Evolutionary conservation across 1,284 basidiomycete genomes (phyloP).

Genomic region (Sanghuangporus baumii): DNA sequence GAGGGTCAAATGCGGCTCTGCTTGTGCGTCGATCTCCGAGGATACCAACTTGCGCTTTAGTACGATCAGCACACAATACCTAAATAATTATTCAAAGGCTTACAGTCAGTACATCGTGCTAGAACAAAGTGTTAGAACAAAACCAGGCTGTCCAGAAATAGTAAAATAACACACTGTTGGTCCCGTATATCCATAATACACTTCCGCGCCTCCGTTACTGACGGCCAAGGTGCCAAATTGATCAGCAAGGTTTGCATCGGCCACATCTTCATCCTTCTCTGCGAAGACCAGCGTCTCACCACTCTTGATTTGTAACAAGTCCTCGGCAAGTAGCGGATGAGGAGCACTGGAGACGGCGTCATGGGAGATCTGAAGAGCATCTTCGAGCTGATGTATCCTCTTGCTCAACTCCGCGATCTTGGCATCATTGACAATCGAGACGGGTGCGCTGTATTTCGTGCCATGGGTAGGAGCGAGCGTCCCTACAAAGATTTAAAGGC

Average conservation of each 20-base stretch:
- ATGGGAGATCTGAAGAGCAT: slow-evolving; percentile 21
- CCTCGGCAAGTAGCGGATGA: slow-evolving; percentile 25
- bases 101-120: not conserved
- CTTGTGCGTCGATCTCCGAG: not conserved
- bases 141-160: not conserved
- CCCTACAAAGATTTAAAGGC: not conserved
- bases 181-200: slow-evolving; percentile 8
- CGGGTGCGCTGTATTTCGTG: slow-evolving; percentile 13
- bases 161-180: slow-evolving; percentile 8
- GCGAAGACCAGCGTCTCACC: not conserved
- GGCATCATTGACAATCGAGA: slow-evolving; percentile 19
- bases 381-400: slow-evolving; percentile 22
- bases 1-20: not conserved
- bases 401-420: slow-evolving; percentile 20
- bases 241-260: slow-evolving; percentile 3
- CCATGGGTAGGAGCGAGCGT: not conserved
- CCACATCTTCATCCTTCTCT: not conserved
- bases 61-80: not conserved
- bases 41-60: not conserved
- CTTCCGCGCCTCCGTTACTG: slow-evolving; percentile 6
- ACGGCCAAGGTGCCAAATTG: slow-evolving; percentile 12
- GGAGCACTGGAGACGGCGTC: slow-evolving; percentile 14
- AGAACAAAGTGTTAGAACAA: not conserved
- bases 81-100: not conserved
- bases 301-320: slow-evolving; percentile 23